Evolutionary conservation across 768 basidiomycete genomes (phyloP).

Genomic region (Clitopilus passeckerianus): DNA sequence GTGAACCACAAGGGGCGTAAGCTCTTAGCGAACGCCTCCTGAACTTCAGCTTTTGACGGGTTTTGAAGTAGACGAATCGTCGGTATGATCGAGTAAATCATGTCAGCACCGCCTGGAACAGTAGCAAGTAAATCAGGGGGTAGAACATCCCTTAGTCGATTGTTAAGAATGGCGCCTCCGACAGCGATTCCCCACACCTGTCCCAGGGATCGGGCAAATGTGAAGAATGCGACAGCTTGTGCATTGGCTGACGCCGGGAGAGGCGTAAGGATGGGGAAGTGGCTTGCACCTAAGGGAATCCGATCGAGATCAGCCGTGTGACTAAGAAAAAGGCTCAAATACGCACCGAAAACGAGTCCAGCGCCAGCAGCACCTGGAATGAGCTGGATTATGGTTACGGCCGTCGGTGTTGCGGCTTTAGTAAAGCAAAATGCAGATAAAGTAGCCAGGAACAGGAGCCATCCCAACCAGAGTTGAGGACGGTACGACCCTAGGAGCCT

Average conservation of each 20-base stretch:
- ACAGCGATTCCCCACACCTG: conserved; percentile 49
- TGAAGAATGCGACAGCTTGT: conserved; percentile 37
- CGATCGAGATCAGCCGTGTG: neutral
- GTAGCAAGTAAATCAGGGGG: conserved; percentile 29
- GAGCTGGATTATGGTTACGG: neutral
- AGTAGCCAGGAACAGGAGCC: conserved; percentile 1
- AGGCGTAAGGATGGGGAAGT: conserved; percentile 46
- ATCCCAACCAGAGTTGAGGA: conserved; percentile 2
- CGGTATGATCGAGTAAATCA: conserved; percentile 44
- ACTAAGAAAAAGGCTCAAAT: conserved; percentile 5
- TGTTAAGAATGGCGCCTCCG: conserved; percentile 46
- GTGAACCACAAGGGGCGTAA: conserved; percentile 8
- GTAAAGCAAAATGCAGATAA: conserved; percentile 1
- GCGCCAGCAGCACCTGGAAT: conserved; percentile 5
- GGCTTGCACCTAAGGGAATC: conserved; percentile 8
- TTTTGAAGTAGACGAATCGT: conserved; percentile 27
- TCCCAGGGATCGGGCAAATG: conserved; percentile 30
- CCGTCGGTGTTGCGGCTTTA: conserved; percentile 1
- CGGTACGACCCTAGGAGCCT: conserved; percentile 1
- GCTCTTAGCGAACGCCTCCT: conserved; percentile 7
- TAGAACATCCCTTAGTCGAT: conserved; percentile 35
- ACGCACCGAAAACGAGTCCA: conserved; percentile 8
- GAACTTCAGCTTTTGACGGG: conserved; percentile 13
- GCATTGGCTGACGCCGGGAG: conserved; percentile 34
- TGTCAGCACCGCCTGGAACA: conserved; percentile 30